phyloP scores from a whole-genome alignment of 1,284 basidiomycete genomes.

The Coniferiporia sulphurascens region DNA sequence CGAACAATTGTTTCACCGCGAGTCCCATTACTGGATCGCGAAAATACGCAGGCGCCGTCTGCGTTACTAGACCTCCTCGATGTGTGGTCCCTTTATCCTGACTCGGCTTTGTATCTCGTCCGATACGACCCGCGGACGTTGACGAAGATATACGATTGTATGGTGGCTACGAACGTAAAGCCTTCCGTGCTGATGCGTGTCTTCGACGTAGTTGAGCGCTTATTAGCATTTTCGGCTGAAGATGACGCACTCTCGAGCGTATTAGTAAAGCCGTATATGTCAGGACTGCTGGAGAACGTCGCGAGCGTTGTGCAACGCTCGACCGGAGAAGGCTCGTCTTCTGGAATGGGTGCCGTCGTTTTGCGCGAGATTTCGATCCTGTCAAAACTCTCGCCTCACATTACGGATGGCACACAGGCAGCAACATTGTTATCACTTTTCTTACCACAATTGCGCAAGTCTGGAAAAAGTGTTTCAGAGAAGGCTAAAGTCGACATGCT shows the following conservation, averaged over 20 bases:
- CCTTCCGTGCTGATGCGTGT: conserved; percentile 76
- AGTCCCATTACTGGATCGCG: conserved; percentile 66
- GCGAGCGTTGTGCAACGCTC: conserved; percentile 64
- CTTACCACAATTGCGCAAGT: conserved; percentile 76
- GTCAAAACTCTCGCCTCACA: conserved; percentile 74
- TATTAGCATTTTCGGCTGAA: conserved; percentile 55
- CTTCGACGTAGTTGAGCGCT: conserved; percentile 81
- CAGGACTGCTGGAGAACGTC: conserved; percentile 70
- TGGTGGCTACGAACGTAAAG: conserved; percentile 84
- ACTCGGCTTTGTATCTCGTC: conserved; percentile 62
- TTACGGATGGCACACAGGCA: conserved; percentile 70
- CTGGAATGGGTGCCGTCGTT: conserved; percentile 49
- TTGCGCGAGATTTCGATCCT: conserved; percentile 84
- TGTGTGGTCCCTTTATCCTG: conserved; percentile 64
- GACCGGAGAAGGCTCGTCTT: conserved; percentile 29
- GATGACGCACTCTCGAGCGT: conserved; percentile 47
- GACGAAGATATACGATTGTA: conserved; percentile 76
- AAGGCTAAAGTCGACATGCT: conserved; percentile 85
- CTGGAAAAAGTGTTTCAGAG: conserved; percentile 76
- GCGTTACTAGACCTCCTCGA: conserved; percentile 86
- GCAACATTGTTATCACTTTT: conserved; percentile 73
- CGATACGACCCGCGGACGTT: conserved; percentile 68
- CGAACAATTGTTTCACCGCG: conserved; percentile 78
- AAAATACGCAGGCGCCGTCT: conserved; percentile 92
- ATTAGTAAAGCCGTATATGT: conserved; percentile 76